Percentiles rank a stretch among this genome's conserved stretches.
These are phyloP conservation scores for Ophiostoma quercus DNA, from an alignment of 2,329 filamentous ascomycete species.

Conservation along the genomic window DNA sequence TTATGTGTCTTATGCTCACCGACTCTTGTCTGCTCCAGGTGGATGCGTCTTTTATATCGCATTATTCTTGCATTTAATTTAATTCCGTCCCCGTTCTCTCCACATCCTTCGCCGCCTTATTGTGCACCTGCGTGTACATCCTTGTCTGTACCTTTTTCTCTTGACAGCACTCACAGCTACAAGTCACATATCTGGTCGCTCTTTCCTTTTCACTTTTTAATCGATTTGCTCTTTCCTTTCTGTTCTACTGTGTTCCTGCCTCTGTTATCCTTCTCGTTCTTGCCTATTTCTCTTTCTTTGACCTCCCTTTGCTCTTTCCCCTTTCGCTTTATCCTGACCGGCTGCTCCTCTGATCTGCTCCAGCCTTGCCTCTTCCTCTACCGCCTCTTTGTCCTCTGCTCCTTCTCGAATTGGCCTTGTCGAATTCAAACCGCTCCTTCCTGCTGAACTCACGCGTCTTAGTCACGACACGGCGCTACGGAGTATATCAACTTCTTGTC, in stretches of 20 bases:
- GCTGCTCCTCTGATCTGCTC: background rate
- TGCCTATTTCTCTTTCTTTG: background rate
- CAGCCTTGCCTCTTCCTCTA: background rate
- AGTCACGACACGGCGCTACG: conserved; percentile 5
- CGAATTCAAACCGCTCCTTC: too few species aligned
- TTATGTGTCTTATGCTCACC: conserved; percentile 32
- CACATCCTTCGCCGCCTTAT: conserved; percentile 11
- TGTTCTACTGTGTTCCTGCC: background rate
- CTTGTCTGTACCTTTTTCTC: conserved; percentile 1
- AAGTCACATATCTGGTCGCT: background rate
- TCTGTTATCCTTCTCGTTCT: background rate
- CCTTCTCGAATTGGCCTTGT: background rate
- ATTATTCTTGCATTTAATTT: conserved; percentile 17
- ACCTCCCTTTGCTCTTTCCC: background rate
- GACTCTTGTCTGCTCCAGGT: conserved; percentile 29
- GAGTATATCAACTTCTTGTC: conserved; percentile 2
- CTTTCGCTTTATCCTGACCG: background rate
- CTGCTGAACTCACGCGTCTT: background rate
- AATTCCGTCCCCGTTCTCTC: conserved; percentile 16
- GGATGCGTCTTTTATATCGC: conserved; percentile 21
- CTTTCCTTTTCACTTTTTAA: background rate
- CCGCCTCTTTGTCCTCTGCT: background rate
- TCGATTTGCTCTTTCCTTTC: background rate
- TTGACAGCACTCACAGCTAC: background rate
- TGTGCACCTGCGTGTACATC: background rate